Base-by-base conservation (phyloP, 1,284 basidiomycete species). In the Termitomyces sp. region DNA sequence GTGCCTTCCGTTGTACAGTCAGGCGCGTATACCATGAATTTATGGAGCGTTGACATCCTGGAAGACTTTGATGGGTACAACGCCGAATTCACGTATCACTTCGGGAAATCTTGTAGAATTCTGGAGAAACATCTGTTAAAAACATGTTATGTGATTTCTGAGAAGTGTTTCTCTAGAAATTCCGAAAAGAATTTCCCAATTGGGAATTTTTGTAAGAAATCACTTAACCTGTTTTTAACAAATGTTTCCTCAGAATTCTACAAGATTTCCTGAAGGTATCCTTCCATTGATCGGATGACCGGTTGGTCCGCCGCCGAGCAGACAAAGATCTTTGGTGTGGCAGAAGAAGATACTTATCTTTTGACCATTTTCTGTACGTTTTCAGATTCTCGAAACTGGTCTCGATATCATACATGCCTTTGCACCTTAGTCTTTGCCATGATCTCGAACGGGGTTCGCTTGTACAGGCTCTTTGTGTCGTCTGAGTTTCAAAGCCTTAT, bases 11-110 rank as follows among this genome's bases (percentile, higher is more conserved):
- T 76, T 9, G 72, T 74, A 58, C 69, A 74, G 58, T 83, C 81
- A 3, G 79, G 80, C 2, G 80, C 78, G 63, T 77, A 82, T 28
- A 83, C 76, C 53, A 82, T 61, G 63, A 78, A 82, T 9, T 64
- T 64, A 10, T 71, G 72, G 17, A 67, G 56, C n/a, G 60, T 54
- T 49, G 47, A 19, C 47, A 49, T 49, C 24, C 24, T 28, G 6
- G 34, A 49, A 15, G 15, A 17, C 6, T 28, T 12, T 34, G 10
- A 30, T 15, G 17, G 13, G 24, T 24, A 24, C 24, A 5, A 24
- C 24, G 3, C 5, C 24, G 24, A 24, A 24, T n/a, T n/a, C n/a
- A n/a, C n/a, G n/a, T n/a, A n/a, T n/a, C n/a, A n/a, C n/a, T n/a
- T n/a, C n/a, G n/a, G n/a, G n/a, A n/a, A n/a, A n/a, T n/a, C n/a